These are phyloP conservation scores for Trematosphaeria pertusa DNA, from an alignment of 2,329 filamentous ascomycete genomes.

Conservation along the genomic window DNA sequence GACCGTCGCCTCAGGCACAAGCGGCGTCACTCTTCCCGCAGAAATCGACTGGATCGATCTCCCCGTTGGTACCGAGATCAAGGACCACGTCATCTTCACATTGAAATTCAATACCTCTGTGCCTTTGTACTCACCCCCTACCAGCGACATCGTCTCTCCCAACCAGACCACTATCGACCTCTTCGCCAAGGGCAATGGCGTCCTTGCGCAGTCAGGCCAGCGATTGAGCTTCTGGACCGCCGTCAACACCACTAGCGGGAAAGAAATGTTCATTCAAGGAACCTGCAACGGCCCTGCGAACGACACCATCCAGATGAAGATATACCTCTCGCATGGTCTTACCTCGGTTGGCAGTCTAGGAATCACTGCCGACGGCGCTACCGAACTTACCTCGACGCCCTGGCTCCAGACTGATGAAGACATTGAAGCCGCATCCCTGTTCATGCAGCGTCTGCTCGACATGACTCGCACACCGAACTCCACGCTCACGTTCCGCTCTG, in stretches of 20 bases:
- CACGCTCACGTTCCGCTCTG: constrained; percentile 42
- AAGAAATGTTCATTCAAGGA: constrained; percentile 50
- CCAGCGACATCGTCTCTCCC: constrained; percentile 34
- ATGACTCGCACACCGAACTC: constrained; percentile 39
- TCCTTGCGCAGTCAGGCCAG: constrained; percentile 56
- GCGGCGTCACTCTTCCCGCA: constrained; percentile 50
- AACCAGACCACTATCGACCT: constrained; percentile 38
- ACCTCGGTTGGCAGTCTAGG: constrained; percentile 66
- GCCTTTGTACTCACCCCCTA: constrained; percentile 25
- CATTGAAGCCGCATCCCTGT: constrained; percentile 50
- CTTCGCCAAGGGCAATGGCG: constrained; percentile 47
- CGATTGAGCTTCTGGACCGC: constrained; percentile 58
- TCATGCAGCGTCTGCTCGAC: constrained; percentile 54
- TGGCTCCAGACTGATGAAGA: constrained; percentile 59
- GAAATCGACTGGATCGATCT: constrained; percentile 57
- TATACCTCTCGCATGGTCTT: constrained; percentile 68
- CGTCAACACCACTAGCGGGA: constrained; percentile 51
- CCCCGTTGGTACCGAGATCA: constrained; percentile 55
- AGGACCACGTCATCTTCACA: constrained; percentile 48
- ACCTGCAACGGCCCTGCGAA: constrained; percentile 53
- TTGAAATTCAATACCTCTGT: constrained; percentile 39
- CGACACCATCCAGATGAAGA: constrained; percentile 45
- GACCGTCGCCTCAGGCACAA: constrained; percentile 51
- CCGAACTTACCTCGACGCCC: constrained; percentile 56
- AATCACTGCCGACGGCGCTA: constrained; percentile 45